Base-by-base conservation (phyloP, 805 yeast genomes). In the Kluyveromyces starmeri region DNA sequence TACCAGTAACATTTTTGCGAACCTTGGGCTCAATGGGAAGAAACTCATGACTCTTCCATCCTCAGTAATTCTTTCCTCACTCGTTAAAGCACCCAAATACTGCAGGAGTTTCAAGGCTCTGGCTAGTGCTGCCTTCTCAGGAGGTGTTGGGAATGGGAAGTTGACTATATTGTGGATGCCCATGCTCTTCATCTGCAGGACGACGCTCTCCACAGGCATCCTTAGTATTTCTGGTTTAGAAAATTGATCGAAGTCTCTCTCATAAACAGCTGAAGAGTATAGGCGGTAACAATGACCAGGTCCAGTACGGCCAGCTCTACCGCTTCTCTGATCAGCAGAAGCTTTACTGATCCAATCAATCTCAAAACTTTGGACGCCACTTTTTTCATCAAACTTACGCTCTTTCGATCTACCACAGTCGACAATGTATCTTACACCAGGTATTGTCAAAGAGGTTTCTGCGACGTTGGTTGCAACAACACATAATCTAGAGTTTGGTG, bases 291-390 rank as follows among this genome's bases (percentile, higher is more conserved):
- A 84, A 51, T 92, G 97, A 39, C 99, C 99, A 0, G 98, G 96
- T 0, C 97, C 98, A 1, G 96, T 88, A 70, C 97, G 79, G 54
- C 96, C 97, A 33, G 97, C 97, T 67, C 97, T 78, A 53, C 97
- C 97, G 13, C 94, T 64, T 63, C 99, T 72, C 65, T 92, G 99
- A 45, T 76, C 92, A 0, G 97, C 89, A 39, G 95, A 81, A 2
- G 99, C 99, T 49, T 92, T 86, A 30, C 95, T 81, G 4, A 88
- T 68, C 96, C 96, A 92, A 36, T 75, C 81, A 32, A 92, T 70
- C 50, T 83, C 92, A 59, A 82, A 94, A 40, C 94, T 82, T 59
- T 89, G 97, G 21, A 92, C 94, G 3, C 95, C 94, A 9, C 85
- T 83, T 20, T 75, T 77, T 44, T 81, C 82, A 43, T 88, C 81